phyloP scores from a whole-genome alignment of 1,284 basidiomycete genomes.

The Lignosus rhinocerotis region DNA sequence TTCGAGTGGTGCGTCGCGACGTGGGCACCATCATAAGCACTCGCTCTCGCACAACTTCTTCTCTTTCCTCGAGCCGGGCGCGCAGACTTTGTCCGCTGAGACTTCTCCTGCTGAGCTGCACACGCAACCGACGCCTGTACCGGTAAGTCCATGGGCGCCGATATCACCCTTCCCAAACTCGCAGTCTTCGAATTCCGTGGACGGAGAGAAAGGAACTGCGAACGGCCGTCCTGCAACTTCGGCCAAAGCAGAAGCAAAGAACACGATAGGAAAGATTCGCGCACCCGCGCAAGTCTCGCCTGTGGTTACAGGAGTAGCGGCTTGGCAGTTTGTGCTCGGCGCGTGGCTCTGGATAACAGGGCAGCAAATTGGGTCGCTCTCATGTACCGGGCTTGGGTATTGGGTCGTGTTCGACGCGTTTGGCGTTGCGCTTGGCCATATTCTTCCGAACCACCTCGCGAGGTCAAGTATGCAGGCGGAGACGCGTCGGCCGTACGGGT shows the following conservation, averaged over 20 bases:
- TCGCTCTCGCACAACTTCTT: slow-evolving; percentile 95
- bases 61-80: slow-evolving; percentile 44
- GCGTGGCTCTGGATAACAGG: slow-evolving; percentile 88
- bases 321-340: slow-evolving; percentile 59
- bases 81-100: slow-evolving; percentile 25
- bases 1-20: slow-evolving; percentile 44
- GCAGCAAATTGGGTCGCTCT: slow-evolving; percentile 85
- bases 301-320: slow-evolving; percentile 32
- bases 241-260: slow-evolving; percentile 16
- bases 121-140: slow-evolving; percentile 51
- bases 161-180: slow-evolving; percentile 38
- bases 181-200: slow-evolving; percentile 10
- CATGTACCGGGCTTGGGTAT: slow-evolving; percentile 91
- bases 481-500: slow-evolving; percentile 68
- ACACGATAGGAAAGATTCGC: slow-evolving; percentile 25
- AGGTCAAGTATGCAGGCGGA: slow-evolving; percentile 30
- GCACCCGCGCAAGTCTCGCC: slow-evolving; percentile 24
- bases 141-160: slow-evolving; percentile 56
- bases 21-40: slow-evolving; percentile 91
- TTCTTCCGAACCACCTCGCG: slow-evolving; percentile 47
- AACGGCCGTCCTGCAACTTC: slow-evolving; percentile 4
- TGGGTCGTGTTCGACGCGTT: slow-evolving; percentile 95
- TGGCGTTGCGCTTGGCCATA: slow-evolving; percentile 64
- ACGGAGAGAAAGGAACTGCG: slow-evolving; percentile 6
- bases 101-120: slow-evolving; percentile 36